Evolutionary conservation across 768 basidiomycete species (phyloP).

Genomic region (Mycena latifolia): DNA sequence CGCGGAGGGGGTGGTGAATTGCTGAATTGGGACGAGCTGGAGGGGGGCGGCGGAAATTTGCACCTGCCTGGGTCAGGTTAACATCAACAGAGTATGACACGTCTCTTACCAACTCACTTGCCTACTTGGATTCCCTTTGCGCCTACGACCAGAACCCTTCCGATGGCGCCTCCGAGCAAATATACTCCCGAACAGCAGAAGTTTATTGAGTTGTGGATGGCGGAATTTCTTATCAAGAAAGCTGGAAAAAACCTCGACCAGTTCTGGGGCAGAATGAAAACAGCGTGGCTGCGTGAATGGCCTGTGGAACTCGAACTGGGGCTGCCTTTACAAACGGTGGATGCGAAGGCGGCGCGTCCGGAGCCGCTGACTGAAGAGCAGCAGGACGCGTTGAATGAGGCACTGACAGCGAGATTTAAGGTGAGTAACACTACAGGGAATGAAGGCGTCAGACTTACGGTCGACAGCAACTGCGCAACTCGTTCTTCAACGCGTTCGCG

Average conservation of each 20-base stretch:
- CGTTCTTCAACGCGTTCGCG: slow-evolving; percentile 1
- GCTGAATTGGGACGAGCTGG: neutral
- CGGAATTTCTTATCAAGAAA: slow-evolving; percentile 10
- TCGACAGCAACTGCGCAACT: slow-evolving; percentile 2
- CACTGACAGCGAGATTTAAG: neutral
- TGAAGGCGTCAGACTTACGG: neutral
- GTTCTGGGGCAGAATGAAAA: slow-evolving; percentile 11
- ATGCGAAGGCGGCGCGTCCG: neutral
- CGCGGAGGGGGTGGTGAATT: no score
- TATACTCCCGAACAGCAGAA: neutral
- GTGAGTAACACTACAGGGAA: neutral
- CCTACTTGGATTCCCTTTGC: no score
- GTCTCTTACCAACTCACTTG: no score
- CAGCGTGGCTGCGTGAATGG: neutral
- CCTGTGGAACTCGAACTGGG: neutral
- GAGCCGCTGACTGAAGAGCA: neutral
- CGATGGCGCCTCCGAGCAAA: neutral
- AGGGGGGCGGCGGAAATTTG: neutral
- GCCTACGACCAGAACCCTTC: no score
- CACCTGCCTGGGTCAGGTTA: no score
- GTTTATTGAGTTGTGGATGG: slow-evolving; percentile 3
- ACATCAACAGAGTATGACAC: no score
- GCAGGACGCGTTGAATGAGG: neutral
- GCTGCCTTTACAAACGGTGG: slow-evolving; percentile 2
- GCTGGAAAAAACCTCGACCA: neutral